phyloP scores from a whole-genome alignment of 768 basidiomycete species.

The Gymnopilus dilepis region DNA sequence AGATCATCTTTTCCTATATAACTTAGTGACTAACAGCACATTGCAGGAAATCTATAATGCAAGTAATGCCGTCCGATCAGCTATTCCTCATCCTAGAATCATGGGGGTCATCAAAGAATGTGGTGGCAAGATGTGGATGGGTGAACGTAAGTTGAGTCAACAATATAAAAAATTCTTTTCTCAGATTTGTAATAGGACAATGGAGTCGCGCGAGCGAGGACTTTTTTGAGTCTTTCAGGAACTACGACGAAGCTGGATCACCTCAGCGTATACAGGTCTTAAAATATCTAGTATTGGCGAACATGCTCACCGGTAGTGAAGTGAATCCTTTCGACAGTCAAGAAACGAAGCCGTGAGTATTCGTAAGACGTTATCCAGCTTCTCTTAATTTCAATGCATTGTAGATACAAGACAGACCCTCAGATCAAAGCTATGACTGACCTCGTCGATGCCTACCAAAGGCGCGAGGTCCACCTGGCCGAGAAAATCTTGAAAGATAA shows the following conservation, averaged over 20 bases:
- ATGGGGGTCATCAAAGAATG: constrained; percentile 99
- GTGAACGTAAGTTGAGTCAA: constrained; percentile 69
- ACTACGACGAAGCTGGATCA: constrained; percentile 98
- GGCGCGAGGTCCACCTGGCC: constrained; percentile 95
- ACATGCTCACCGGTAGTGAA: constrained; percentile 98
- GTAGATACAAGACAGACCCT: constrained; percentile 91
- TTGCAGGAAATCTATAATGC: constrained; percentile 95
- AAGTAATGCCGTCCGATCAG: constrained; percentile 88
- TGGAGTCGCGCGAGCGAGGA: constrained; percentile 98
- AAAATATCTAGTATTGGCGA: constrained; percentile 96
- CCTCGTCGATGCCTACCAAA: constrained; percentile 95
- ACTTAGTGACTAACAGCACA: neutral
- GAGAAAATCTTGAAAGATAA: constrained; percentile 96
- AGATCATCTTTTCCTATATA: neutral
- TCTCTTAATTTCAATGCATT: neutral
- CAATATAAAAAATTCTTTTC: neutral
- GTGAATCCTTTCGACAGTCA: constrained; percentile 99
- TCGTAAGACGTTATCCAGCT: neutral
- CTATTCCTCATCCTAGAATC: constrained; percentile 97
- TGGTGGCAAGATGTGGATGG: constrained; percentile 99
- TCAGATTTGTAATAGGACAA: constrained; percentile 60
- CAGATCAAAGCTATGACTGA: constrained; percentile 99
- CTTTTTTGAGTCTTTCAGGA: constrained; percentile 98
- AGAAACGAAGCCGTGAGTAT: constrained; percentile 94
- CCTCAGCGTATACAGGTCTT: constrained; percentile 97